phyloP scores from a whole-genome alignment of 169 alveolate species.

The Perkinsus marinus region DNA sequence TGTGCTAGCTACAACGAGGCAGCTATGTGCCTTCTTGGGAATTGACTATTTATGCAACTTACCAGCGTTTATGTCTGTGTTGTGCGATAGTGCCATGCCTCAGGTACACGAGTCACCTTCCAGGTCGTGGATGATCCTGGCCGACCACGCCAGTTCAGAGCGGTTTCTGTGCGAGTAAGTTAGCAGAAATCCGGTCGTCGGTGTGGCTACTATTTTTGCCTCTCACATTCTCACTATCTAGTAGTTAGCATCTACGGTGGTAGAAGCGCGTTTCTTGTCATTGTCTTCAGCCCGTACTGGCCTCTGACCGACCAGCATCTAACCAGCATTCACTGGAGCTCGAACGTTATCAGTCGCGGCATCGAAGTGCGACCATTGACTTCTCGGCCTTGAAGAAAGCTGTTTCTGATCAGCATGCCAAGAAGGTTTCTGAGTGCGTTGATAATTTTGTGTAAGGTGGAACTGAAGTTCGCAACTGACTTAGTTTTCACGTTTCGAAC shows the following conservation, averaged over 20 bases:
- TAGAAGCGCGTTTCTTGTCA: no score
- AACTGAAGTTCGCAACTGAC: no score
- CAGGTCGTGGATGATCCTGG: not conserved
- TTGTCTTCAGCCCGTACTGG: not conserved
- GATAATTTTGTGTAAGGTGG: no score
- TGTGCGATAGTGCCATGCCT: not conserved
- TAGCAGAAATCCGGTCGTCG: no score
- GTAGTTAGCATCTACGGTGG: no score
- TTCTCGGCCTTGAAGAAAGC: not conserved
- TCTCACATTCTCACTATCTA: no score
- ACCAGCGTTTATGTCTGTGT: no score
- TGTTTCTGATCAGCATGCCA: not conserved
- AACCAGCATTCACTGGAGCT: not conserved
- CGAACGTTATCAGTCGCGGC: not conserved
- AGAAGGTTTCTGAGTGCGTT: not conserved
- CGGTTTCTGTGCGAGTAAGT: not conserved
- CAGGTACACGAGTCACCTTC: not conserved
- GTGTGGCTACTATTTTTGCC: no score
- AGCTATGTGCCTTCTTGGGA: not conserved
- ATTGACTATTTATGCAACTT: no score
- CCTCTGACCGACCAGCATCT: not conserved
- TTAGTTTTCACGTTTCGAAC: no score
- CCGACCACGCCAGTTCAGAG: not conserved
- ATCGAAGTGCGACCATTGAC: not conserved
- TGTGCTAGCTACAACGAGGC: not conserved